phyloP scores from a whole-genome alignment of 495 filamentous ascomycete genomes.

The Penicillium silybi region DNA sequence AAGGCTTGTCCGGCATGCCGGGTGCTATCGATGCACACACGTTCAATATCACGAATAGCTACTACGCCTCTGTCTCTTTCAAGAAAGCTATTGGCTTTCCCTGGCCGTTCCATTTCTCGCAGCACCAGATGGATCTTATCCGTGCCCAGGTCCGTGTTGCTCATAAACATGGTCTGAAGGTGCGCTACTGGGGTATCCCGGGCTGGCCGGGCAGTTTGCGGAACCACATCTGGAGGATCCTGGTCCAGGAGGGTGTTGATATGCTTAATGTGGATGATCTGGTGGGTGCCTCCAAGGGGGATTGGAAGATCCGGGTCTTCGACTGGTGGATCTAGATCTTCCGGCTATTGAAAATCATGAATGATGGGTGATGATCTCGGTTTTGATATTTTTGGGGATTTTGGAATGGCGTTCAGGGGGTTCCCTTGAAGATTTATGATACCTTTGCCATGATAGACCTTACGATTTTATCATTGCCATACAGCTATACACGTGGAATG shows the following conservation, averaged over 20 bases:
- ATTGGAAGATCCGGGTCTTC: constrained; percentile 41
- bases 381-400: neutral
- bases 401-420: neutral
- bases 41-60: constrained; percentile 46
- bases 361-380: neutral
- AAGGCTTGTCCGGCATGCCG: constrained; percentile 38
- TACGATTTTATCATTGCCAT: neutral
- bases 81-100: constrained; percentile 34
- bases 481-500: neutral
- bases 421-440: constrained; percentile 1
- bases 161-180: constrained; percentile 64
- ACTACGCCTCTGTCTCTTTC: constrained; percentile 46
- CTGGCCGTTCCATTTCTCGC: constrained; percentile 38
- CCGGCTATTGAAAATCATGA: neutral
- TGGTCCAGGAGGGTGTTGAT: constrained; percentile 70
- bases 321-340: constrained; percentile 35
- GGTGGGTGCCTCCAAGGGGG: constrained; percentile 41
- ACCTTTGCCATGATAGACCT: constrained; percentile 3
- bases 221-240: constrained; percentile 68
- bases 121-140: constrained; percentile 57
- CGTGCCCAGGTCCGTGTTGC: constrained; percentile 65
- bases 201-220: constrained; percentile 70
- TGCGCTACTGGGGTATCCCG: constrained; percentile 77
- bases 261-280: constrained; percentile 81
- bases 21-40: constrained; percentile 33